Base-by-base conservation (phyloP, 2,329 filamentous ascomycete species). In the Ophiocordyceps camponoti-leonardi region DNA sequence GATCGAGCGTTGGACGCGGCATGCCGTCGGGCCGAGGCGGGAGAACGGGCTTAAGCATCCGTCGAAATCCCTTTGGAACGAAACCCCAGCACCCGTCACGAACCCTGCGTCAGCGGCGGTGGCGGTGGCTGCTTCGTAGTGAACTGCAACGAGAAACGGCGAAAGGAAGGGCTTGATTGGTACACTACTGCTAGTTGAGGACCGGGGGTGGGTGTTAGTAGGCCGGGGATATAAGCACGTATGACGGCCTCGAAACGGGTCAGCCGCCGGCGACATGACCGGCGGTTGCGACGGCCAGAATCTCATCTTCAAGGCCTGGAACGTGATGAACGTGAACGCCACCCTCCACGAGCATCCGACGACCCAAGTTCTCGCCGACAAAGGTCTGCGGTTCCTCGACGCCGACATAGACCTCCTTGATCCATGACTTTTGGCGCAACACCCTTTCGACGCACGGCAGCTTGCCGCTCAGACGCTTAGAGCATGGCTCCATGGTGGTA, bases 401-500 rank as follows among this genome's bases (percentile, higher is more conserved):
- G 0, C 92, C 92, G 26, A 93, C 79, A 53, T 90, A 93, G 5
- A 98, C 86, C 42, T 76, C 83, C 49, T 71, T 73, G 46, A 95
- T 83, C 40, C 72, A 77, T 1, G 62, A 64, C 13, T 67, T 67
- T 19, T 82, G 68, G 8, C 67, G 67, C 39, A 93, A 63, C 22
- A 98, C 83, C 45, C 90, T 71, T 53, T 94, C 77, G 8, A 86
- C 83, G 56, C 92, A 93, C 0, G 83, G 72, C 45, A 76, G 55
- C 56, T 88, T 87, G 4, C 84, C 84, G 54, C 80, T 86, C 44
- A 86, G 66, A 37, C 86, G 71, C 54, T 79, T 69, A 45, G 75
- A 81, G 58, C 86, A 93, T 1, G 86, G 86, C 61, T 92, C 92
- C 70, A 98, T 86, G 1, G 88, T 95, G 1, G 93, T 95, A 62